Evolutionary conservation across 106 monocot species (phyloP), one percentile per base, ranked within the genome.

Genomic region (Triglochin maritima): DNA sequence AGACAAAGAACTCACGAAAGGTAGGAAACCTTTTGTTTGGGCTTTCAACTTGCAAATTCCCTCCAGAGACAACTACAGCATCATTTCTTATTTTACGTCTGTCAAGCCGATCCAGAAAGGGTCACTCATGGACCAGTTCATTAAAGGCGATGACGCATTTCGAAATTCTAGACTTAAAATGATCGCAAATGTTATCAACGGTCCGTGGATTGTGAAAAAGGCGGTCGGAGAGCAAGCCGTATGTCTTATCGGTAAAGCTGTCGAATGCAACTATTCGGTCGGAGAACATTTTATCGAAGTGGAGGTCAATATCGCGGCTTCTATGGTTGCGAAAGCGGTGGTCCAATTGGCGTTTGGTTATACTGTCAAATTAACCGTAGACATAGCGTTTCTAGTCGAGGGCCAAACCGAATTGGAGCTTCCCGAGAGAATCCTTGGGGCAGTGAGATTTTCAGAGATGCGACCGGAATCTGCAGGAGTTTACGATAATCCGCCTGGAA

Each of bases 31-130:
- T 59, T 90, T 95, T 69, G 72, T 90, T 59, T 87, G 87, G 87
- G 94, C 90, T 17, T 95, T 95, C 64, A 94, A 94, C 65, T 75
- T 95, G 53, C 94, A 95, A 70, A 56, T 95, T 10, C 87, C 94
- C 57, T 69, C 74, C 60, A 91, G 88, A 58, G 91, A 96, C 74
- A 86, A 91, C 57, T 88, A 78, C 69, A 86, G 90, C 49, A 84
- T 85, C 53, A 81, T 96, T 71, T 71, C 79, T 56, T 96, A 96
- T 69, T 96, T 88, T 75, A 71, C 88, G 11, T 44, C 82, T 6
- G 60, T 79, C 44, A 80, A 86, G 15, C 85, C 87, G n/a, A 49
- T 76, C 56, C 65, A 74, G 61, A 80, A 91, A 56, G 83, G 79
- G 7, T 83, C 88, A 47, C 81, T 89, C 44, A 62, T 86, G 67